Percentiles rank a stretch among this genome's conserved stretches.
These are phyloP conservation scores for Naganishia friedmannii DNA, from an alignment of 768 basidiomycete species.

Conservation along the genomic window DNA sequence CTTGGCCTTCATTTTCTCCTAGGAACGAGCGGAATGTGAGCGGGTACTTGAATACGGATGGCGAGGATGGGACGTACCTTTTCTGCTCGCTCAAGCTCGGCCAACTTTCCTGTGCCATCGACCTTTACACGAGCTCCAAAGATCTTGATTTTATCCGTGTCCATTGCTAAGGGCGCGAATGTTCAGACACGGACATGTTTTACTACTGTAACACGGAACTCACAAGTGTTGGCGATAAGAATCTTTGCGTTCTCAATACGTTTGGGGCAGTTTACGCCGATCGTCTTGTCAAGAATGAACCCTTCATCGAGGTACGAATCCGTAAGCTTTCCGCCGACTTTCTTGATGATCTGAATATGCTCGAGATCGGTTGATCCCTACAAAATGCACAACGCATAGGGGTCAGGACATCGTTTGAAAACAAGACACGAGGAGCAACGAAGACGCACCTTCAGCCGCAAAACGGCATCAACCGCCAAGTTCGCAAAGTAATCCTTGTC, in stretches of 20 bases:
- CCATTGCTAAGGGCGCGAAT: slow-evolving; percentile 69
- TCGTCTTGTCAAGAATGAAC: slow-evolving; percentile 95
- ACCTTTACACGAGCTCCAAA: slow-evolving; percentile 96
- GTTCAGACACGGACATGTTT: neutral
- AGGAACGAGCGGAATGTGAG: neutral
- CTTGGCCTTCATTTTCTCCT: slow-evolving; percentile 99
- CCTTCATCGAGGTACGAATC: slow-evolving; percentile 96
- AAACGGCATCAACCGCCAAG: slow-evolving; percentile 92
- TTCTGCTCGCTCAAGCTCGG: slow-evolving; percentile 95
- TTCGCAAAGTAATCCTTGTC: slow-evolving; percentile 98
- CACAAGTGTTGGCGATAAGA: slow-evolving; percentile 96
- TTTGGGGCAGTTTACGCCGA: slow-evolving; percentile 91
- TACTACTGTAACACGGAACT: slow-evolving; percentile 44
- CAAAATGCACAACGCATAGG: slow-evolving; percentile 43
- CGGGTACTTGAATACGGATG: neutral
- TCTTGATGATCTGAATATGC: slow-evolving; percentile 99
- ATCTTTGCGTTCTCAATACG: slow-evolving; percentile 92
- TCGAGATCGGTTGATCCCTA: slow-evolving; percentile 91
- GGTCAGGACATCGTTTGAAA: neutral
- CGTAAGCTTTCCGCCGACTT: slow-evolving; percentile 96
- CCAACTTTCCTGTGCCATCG: slow-evolving; percentile 91
- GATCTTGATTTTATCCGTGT: slow-evolving; percentile 99
- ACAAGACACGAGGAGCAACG: neutral
- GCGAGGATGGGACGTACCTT: slow-evolving; percentile 55
- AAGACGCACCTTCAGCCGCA: slow-evolving; percentile 72